Base-by-base conservation (phyloP, 1,284 basidiomycete genomes). In the Heterobasidion parviporum region DNA sequence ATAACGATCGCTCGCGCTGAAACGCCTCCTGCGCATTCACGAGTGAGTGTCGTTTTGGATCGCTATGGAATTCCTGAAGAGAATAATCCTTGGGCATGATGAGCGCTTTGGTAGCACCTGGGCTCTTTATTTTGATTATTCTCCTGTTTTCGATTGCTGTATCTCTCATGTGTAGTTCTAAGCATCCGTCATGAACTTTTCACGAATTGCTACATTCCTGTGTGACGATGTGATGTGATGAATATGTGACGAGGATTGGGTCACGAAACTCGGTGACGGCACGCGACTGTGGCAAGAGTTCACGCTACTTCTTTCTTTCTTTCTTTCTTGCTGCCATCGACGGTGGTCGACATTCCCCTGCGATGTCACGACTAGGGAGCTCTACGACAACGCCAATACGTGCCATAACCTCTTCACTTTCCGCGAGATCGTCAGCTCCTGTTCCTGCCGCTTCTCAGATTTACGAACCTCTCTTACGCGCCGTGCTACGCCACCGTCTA, bases 391-490 rank as follows among this genome's bases (percentile, higher is more conserved):
- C 26, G 2, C 50, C 50, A 18, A 51, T 51, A 51, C 50, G 50
- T 34, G 50, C 50, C 15, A 51, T 51, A 38, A 15, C 44, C 16
- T 68, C 70, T 5, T 63, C 70, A 5, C 68, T 83, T 15, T 66
- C 74, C 0, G 69, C 74, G 8, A 75, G 77, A 50, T 67, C 78
- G 0, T 69, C 78, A 5, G 75, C 76, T 0, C 67, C 72, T 8
- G 68, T 83, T 10, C 79, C 80, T 6, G 69, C 77, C 2, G 66
- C 82, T 5, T 64, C 74, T 6, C 74, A 79, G 61, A 68, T 72
- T 1, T 87, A 80, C 62, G 82, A 86, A 59, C 83, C 84, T 10
- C 74, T 80, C 35, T 76, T 81, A 5, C 85, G 82, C 62, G 66
- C 72, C 6, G 71, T 82, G 9, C 72, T 87, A 55, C 76, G 73